phyloP scores from a whole-genome alignment of 495 filamentous ascomycete genomes.

The Aspergillus carlsbadensis region DNA sequence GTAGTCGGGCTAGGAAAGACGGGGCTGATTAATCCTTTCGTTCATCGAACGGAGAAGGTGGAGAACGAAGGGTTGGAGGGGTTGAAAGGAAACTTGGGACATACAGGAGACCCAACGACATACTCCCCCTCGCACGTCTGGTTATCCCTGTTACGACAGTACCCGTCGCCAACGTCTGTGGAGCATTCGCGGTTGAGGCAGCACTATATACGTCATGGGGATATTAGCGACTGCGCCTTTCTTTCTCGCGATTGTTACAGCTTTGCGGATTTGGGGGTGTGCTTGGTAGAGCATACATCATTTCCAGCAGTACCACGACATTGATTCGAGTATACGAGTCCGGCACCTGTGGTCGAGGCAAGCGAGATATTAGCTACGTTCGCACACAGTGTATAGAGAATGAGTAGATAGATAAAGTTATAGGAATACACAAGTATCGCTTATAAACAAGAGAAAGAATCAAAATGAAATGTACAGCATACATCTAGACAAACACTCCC shows the following conservation, averaged over 20 bases:
- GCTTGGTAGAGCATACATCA: neutral
- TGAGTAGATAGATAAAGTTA: too few relatives aligned
- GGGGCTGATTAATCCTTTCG: too few relatives aligned
- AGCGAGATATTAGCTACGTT: neutral
- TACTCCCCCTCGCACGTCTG: constrained; percentile 7
- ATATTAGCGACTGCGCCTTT: neutral
- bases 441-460: too few relatives aligned
- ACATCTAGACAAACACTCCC: constrained; percentile 3
- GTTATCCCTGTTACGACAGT: constrained; percentile 6
- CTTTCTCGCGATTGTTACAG: neutral
- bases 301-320: neutral
- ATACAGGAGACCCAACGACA: neutral
- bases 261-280: neutral
- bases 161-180: neutral
- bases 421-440: too few relatives aligned
- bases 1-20: neutral
- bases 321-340: neutral
- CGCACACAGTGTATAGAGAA: too few relatives aligned
- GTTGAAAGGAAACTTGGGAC: neutral
- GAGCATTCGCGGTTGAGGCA: constrained; percentile 1
- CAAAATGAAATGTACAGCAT: neutral
- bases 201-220: constrained; percentile 1
- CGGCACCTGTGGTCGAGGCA: neutral
- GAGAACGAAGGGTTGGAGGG: too few relatives aligned
- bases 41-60: too few relatives aligned